Percentiles rank a stretch among this genome's conserved stretches.
These are phyloP conservation scores for Baeospora myosura DNA, from an alignment of 1,284 basidiomycete species.

Conservation along the genomic window DNA sequence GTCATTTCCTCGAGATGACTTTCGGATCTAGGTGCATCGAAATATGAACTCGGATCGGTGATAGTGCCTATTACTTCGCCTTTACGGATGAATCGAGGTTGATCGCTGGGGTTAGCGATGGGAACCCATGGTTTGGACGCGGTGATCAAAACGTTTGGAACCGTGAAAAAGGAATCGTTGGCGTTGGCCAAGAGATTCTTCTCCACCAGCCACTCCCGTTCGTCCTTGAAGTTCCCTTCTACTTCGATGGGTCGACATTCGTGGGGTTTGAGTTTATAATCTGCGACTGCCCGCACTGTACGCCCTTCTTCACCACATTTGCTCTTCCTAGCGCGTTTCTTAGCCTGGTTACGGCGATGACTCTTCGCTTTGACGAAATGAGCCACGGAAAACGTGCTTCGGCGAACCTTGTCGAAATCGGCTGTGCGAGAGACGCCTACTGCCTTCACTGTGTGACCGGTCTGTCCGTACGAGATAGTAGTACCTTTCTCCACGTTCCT, in stretches of 20 bases:
- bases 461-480: not conserved
- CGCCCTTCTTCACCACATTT: not conserved
- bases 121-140: not conserved
- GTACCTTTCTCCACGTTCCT: not conserved
- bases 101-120: not conserved
- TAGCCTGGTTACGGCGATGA: not conserved
- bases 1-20: too few relatives aligned
- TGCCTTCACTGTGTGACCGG: not conserved
- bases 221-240: not conserved
- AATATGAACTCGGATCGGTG: too few relatives aligned
- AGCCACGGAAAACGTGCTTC: not conserved
- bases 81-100: constrained; percentile 5
- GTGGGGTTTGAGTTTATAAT: not conserved
- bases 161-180: not conserved
- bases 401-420: not conserved
- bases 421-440: not conserved
- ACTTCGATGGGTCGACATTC: not conserved
- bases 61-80: not conserved
- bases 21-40: too few relatives aligned
- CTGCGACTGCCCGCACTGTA: not conserved
- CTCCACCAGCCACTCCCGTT: not conserved
- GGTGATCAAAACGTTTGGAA: not conserved
- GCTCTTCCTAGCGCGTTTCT: not conserved
- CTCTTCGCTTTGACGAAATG: not conserved
- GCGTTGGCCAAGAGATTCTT: not conserved